A percentile compares a stretch with the other conserved stretches of the same genome.
Conservation (phyloP, 1,284 basidiomycete genomes). For the Sparassis latifolia region DNA sequence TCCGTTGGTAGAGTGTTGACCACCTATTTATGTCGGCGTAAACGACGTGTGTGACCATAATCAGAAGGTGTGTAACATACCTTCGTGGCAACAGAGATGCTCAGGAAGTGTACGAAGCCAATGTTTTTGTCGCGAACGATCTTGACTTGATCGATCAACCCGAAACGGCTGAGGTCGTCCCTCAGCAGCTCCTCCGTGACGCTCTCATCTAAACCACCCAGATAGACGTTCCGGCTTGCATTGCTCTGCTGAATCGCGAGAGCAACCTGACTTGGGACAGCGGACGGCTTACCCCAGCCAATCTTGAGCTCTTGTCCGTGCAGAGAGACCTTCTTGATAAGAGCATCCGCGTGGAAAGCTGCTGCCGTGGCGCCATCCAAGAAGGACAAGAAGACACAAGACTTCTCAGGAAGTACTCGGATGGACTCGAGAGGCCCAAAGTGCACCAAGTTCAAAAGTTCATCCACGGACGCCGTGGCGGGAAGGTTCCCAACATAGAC, state of each 20-base stretch:
- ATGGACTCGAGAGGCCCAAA: conserved; percentile 96
- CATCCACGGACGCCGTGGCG: conserved; percentile 93
- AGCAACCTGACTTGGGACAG: conserved; percentile 80
- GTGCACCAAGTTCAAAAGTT: conserved; percentile 95
- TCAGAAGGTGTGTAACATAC: conserved; percentile 31
- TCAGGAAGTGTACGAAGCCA: conserved; percentile 94
- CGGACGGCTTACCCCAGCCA: conserved; percentile 90
- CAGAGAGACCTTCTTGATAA: conserved; percentile 85
- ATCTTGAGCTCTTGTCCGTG: conserved; percentile 94
- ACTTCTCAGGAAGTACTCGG: conserved; percentile 95
- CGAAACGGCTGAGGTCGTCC: conserved; percentile 83
- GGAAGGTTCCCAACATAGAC: conserved; percentile 98
- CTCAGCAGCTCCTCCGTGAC: conserved; percentile 86
- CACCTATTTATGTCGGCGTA: conserved; percentile 43
- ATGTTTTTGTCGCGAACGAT: conserved; percentile 97
- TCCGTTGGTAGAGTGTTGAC: conserved; percentile 86
- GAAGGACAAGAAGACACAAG: conserved; percentile 97
- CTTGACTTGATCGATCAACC: conserved; percentile 97
- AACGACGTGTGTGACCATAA: too few relatives aligned
- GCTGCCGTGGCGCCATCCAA: conserved; percentile 86
- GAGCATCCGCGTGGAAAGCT: conserved; percentile 92
- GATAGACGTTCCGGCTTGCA: conserved; percentile 89
- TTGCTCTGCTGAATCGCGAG: conserved; percentile 86
- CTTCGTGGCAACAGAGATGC: conserved; percentile 89
- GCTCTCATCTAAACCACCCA: conserved; percentile 84